Evolutionary conservation across 257 asterid species (phyloP), one percentile per base, ranked within the genome.

Genomic region (Rehmannia glutinosa): DNA sequence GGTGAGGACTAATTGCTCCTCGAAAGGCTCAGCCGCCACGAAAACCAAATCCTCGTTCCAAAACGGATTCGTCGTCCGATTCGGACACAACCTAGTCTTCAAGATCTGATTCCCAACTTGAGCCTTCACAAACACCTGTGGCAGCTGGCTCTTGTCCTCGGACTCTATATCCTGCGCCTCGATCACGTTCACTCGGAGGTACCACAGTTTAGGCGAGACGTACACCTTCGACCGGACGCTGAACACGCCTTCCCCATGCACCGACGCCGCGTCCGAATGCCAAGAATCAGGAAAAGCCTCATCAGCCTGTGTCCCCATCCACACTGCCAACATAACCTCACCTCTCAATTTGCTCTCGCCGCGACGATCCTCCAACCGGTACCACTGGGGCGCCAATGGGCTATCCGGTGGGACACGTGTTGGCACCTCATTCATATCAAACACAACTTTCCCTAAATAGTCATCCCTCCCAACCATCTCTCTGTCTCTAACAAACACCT

Each of bases 271-370:
- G 46, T 88, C 93, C 0, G 96, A 77, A 46, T 88, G 96, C 93
- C 96, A 88, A 1, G 93, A 82, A 25, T 88, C 96, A 1, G 96
- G 79, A 6, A 88, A 88, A 1, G 92, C 88, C 66, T 88, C 96
- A 8, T 88, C 96, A 0, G 90, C 96, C 58, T 88, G 96, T 0
- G 93, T 83, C 30, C 96, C 93, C 73, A 88, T 83, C 94, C 96
- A 88, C 21, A 86, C 94, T 0, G 91, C 94, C 6, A 88, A 75
- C 96, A 88, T 88, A 1, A 88, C 58, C 53, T 86, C 93, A 9
- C 96, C 96, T 63, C 56, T 82, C 6, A 70, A 8, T 47, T 74
- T 79, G 15, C 64, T 77, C 30, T 80, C 84, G 15, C 85, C 84
- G 1, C 73, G 73, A 4, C 82, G 78, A 12, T 78, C 80, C 75